Percentiles rank a stretch among this genome's conserved stretches.
Conservation (phyloP, 805 yeast species). For the Limtongozyma cylindracea region DNA sequence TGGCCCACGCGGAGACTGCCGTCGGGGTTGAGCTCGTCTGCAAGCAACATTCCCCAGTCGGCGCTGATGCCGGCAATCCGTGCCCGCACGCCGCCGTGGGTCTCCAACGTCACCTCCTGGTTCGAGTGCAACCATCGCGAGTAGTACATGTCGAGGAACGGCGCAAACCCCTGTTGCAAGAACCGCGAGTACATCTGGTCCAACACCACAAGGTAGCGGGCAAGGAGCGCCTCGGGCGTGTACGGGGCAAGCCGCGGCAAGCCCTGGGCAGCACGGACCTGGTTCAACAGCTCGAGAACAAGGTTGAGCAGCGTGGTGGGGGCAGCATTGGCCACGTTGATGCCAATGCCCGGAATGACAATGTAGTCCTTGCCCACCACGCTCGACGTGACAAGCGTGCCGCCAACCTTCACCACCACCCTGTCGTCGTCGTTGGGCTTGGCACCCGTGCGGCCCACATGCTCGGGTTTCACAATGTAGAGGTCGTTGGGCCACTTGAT, state of each 20-base stretch:
- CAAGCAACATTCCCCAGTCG: constrained; percentile 68
- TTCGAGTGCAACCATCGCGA: constrained; percentile 64
- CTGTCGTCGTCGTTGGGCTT: constrained; percentile 23
- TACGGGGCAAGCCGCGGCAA: constrained; percentile 17
- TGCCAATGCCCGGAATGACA: constrained; percentile 67
- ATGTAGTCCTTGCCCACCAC: constrained; percentile 31
- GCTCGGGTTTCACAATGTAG: constrained; percentile 47
- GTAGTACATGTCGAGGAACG: constrained; percentile 51
- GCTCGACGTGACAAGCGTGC: constrained; percentile 64
- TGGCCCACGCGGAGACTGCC: too few species aligned
- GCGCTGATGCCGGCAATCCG: constrained; percentile 64
- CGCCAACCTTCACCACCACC: constrained; percentile 55
- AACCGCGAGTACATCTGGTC: constrained; percentile 38
- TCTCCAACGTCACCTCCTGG: constrained; percentile 37
- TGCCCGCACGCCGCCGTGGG: too few species aligned
- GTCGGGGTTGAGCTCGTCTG: constrained; percentile 39
- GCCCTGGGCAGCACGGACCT: constrained; percentile 16
- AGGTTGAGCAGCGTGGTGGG: constrained; percentile 80
- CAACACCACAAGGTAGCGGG: constrained; percentile 39
- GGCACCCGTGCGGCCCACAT: constrained; percentile 8
- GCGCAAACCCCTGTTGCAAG: constrained; percentile 33
- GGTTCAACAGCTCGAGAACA: constrained; percentile 38
- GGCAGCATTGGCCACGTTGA: constrained; percentile 61
- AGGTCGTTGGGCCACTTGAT: constrained; percentile 97
- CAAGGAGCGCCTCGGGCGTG: constrained; percentile 27